Evolutionary conservation across 345 rosid genomes (phyloP).

Genomic region (Cardiospermum halicacabum): DNA sequence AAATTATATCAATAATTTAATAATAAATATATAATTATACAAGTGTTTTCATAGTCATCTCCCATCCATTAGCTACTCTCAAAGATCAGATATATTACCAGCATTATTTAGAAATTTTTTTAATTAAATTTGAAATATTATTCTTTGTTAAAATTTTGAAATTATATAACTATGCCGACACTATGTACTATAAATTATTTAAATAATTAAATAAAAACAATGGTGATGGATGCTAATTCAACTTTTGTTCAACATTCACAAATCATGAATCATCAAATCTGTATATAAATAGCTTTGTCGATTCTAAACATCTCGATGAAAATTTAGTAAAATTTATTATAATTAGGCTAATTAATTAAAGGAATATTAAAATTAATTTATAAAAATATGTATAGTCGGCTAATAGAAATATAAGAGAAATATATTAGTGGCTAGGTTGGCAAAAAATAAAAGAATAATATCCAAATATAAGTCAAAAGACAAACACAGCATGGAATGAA

Average conservation of each 20-base stretch:
- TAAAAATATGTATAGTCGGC: no score
- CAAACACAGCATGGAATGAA: background rate
- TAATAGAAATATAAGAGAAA: background rate
- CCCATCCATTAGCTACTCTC: no score
- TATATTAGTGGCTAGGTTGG: background rate
- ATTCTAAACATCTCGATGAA: background rate
- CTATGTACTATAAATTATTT: no score
- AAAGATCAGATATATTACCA: no score
- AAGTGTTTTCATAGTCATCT: no score
- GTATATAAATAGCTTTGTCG: slow-evolving; percentile 12
- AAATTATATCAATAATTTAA: no score
- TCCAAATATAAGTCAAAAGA: background rate
- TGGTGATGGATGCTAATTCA: background rate
- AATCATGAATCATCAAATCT: background rate
- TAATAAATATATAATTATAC: no score
- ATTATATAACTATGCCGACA: background rate
- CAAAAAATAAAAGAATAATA: background rate
- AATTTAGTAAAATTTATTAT: background rate
- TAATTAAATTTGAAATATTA: no score
- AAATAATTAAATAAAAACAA: background rate
- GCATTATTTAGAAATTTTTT: no score
- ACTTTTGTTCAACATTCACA: background rate
- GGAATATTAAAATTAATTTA: no score
- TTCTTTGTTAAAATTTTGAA: no score
- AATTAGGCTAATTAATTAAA: no score